A percentile compares a stretch with the other conserved stretches of the same genome.
phyloP scores from a whole-genome alignment of 1,284 basidiomycete genomes.

The Microbotryum silenes-acaulis region DNA sequence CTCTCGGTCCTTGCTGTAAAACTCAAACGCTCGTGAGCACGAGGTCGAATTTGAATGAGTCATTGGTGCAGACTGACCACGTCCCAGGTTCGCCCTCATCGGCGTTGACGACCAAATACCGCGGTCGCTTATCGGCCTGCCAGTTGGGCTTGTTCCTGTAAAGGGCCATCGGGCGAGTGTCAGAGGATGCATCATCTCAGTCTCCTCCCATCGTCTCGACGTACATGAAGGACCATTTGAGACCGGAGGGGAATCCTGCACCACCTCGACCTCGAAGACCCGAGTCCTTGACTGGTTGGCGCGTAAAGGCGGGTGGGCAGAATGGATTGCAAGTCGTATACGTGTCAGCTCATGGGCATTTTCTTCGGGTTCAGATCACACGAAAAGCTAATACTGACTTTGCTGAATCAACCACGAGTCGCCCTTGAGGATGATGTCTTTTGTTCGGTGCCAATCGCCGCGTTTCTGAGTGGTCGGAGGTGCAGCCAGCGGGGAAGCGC shows the following conservation, averaged over 20 bases:
- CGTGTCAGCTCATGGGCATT: too few species aligned
- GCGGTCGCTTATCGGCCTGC: conserved; percentile 87
- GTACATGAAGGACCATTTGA: conserved; percentile 64
- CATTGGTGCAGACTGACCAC: conserved; percentile 45
- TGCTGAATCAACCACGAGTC: conserved; percentile 93
- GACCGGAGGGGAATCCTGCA: conserved; percentile 91
- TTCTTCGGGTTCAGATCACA: too few species aligned
- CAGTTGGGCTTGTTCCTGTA: conserved; percentile 95
- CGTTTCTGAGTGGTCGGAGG: conserved; percentile 54
- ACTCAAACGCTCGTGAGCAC: background rate
- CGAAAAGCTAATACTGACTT: background rate
- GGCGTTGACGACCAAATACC: conserved; percentile 95
- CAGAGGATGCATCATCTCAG: background rate
- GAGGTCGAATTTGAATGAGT: background rate
- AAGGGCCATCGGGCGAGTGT: conserved; percentile 51
- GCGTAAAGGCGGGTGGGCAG: background rate
- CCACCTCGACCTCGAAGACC: conserved; percentile 93
- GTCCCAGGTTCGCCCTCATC: conserved; percentile 99
- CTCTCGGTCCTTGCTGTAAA: conserved; percentile 75
- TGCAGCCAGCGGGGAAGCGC: background rate
- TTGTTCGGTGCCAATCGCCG: conserved; percentile 96
- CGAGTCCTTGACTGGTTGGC: conserved; percentile 75
- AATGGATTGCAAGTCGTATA: too few species aligned
- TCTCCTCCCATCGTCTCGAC: too few species aligned
- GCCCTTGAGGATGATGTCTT: conserved; percentile 89